Conservation (phyloP, 148 eudicot genomes). For the Rhododendron ovatum region DNA sequence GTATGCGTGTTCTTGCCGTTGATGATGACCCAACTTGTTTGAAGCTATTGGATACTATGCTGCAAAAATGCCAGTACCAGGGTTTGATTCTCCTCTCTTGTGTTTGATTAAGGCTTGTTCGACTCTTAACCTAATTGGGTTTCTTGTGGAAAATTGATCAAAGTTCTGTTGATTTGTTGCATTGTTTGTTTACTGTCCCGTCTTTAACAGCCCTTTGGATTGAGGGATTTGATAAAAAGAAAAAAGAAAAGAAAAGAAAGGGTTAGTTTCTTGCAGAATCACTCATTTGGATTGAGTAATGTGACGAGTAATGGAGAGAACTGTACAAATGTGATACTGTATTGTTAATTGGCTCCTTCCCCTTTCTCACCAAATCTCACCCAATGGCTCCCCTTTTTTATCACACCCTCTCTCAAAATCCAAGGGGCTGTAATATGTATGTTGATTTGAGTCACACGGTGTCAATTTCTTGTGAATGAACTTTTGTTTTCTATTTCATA, state of each 20-base stretch:
- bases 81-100: conserved; percentile 36
- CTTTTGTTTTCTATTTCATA: not conserved
- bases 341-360: not conserved
- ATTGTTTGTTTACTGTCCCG: not conserved
- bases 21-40: conserved; percentile 78
- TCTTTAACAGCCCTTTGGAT: not conserved
- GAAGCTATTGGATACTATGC: conserved; percentile 54
- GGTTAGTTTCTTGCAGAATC: too few relatives aligned
- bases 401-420: not conserved
- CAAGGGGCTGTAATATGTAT: not conserved
- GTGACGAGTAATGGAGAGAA: too few relatives aligned
- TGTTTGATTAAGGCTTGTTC: not conserved
- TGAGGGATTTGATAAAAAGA: too few relatives aligned
- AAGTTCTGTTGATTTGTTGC: not conserved
- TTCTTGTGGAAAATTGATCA: not conserved
- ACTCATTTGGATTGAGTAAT: too few relatives aligned
- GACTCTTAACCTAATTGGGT: conserved; percentile 9
- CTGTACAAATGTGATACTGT: too few relatives aligned
- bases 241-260: too few relatives aligned
- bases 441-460: conserved; percentile 3
- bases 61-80: conserved; percentile 63
- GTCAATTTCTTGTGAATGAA: not conserved
- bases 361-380: too few relatives aligned
- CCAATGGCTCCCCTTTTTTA: too few relatives aligned
- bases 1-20: conserved; percentile 83